Base-by-base conservation (phyloP, 2,329 filamentous ascomycete species). In the Canariomyces notabilis region DNA sequence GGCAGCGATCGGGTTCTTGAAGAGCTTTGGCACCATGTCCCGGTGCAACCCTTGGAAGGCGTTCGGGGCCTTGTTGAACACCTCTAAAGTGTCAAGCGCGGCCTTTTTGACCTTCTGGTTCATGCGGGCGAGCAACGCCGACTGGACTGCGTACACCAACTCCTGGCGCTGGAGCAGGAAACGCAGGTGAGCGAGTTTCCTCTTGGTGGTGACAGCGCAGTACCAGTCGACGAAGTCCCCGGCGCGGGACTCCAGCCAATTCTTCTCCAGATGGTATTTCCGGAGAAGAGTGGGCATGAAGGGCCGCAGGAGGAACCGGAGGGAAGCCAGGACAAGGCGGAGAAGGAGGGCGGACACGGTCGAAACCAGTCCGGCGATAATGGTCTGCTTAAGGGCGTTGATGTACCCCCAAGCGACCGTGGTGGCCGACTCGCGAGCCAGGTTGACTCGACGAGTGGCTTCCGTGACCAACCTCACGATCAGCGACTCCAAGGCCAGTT, bases 191-290 rank as follows among this genome's bases (percentile, higher is more conserved):
- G 8, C 11, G 11, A 5, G 37, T 18, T 18, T 22, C 34, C 8
- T 21, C 45, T 2, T 29, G 42, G 43, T 42, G 37, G 37, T 31
- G n/a, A 16, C 22, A 16, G 9, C 37, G 42, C 45, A 49, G 46
- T 46, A 35, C 15, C 8, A 21, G 44, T 51, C 41, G 36, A 32
- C 44, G 33, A 49, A 49, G 42, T 46, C 46, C 29, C 23, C 46
- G 6, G 37, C 23, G 31, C 42, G 5, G 29, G 16, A 20, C 20
- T 26, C 18, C 1, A 19, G 18, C 48, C 48, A 44, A 19, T 35
- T 37, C 11, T 14, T 42, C 34, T 34, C 26, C 19, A 42, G 26
- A 37, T 19, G 32, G 16, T 40, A 46, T 5, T 32, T 16, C 43
- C 38, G 33, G 15, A 23, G 31, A 20, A 43, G 19, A 1, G 8